Evolutionary conservation across 2,329 filamentous ascomycete genomes (phyloP).

Genomic region (Chaetomiaceae sp.): DNA sequence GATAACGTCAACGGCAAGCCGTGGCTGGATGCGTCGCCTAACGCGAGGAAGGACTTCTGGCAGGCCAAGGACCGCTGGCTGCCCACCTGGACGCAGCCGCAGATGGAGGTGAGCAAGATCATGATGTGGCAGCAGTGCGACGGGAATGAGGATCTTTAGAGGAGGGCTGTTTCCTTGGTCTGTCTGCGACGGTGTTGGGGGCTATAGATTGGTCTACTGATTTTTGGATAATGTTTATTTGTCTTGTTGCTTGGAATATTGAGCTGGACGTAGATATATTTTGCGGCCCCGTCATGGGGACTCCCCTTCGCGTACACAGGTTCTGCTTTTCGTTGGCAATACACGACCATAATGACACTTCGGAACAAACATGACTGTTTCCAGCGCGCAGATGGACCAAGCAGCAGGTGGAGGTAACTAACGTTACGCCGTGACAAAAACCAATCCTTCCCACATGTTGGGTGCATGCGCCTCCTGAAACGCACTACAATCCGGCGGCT

Average conservation of each 20-base stretch:
- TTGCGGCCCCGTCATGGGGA: too few species aligned
- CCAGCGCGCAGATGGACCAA: background rate
- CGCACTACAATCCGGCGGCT: conserved; percentile 9
- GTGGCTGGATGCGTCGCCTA: conserved; percentile 66
- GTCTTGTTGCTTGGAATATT: background rate
- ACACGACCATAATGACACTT: background rate
- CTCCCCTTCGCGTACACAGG: too few species aligned
- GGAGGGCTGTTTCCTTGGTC: background rate
- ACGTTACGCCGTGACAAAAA: too few species aligned
- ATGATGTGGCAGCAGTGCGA: conserved; percentile 68
- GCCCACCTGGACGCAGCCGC: conserved; percentile 65
- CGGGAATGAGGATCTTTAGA: conserved; percentile 50
- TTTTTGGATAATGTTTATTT: conserved; percentile 8
- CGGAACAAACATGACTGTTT: background rate
- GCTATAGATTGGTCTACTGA: conserved; percentile 7
- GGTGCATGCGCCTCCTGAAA: conserved; percentile 3
- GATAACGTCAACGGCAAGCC: conserved; percentile 70
- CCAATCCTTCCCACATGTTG: background rate
- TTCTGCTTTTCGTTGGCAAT: background rate
- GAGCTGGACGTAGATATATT: conserved; percentile 1
- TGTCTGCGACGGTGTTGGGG: conserved; percentile 11
- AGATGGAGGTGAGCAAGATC: conserved; percentile 66
- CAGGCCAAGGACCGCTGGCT: conserved; percentile 59
- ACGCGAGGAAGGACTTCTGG: conserved; percentile 75
- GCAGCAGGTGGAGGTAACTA: too few species aligned